phyloP scores from a whole-genome alignment of 495 filamentous ascomycete species.

The Aspergillus heteromorphus region DNA sequence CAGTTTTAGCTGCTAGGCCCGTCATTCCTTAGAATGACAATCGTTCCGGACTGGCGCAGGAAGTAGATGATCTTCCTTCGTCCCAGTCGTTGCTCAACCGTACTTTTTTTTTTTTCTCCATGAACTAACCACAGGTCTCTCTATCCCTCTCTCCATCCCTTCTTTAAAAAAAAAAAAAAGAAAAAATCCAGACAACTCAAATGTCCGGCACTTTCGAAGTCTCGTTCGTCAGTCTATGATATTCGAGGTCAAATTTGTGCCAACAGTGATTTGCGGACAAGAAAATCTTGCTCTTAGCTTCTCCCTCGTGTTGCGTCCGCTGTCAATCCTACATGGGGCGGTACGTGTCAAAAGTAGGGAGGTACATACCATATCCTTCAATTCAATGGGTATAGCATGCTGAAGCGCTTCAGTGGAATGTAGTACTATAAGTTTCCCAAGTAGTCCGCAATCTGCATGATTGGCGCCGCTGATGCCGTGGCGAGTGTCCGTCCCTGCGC shows the following conservation, averaged over 20 bases:
- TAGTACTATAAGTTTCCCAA: background rate
- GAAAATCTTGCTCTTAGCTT: conserved; percentile 20
- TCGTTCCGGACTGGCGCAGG: background rate
- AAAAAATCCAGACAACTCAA: too few species aligned
- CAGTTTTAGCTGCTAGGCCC: background rate
- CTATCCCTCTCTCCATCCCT: too few species aligned
- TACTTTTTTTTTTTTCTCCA: background rate
- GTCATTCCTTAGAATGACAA: background rate
- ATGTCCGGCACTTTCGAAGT: conserved; percentile 46
- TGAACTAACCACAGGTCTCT: background rate
- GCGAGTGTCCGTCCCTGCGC: background rate
- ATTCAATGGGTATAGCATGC: background rate
- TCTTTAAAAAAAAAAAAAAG: too few species aligned
- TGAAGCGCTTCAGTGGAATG: background rate
- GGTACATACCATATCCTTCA: conserved; percentile 32
- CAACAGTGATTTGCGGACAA: conserved; percentile 31
- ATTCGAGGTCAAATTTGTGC: conserved; percentile 48
- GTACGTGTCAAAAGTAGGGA: conserved; percentile 48
- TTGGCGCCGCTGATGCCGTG: background rate
- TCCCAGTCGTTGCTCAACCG: background rate
- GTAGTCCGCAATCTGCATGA: background rate
- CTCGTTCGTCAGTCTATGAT: conserved; percentile 44
- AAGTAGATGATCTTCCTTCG: conserved; percentile 7
- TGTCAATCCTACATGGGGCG: conserved; percentile 31
- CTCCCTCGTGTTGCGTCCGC: conserved; percentile 49